These are phyloP conservation scores for Populus ilicifolia DNA, from an alignment of 345 rosid species.

Conservation along the genomic window DNA sequence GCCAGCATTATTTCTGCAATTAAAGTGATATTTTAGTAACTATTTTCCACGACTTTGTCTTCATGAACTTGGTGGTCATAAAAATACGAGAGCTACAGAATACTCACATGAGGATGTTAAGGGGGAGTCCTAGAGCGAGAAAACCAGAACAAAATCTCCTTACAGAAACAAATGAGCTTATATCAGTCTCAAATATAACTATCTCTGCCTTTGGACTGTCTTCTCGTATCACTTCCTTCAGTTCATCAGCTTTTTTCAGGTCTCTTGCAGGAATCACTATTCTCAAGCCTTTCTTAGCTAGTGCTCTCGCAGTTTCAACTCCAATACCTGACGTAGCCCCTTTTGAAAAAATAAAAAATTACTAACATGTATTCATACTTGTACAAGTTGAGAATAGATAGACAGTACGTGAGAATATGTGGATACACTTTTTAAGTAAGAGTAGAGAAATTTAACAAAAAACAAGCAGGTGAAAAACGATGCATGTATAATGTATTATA, in stretches of 20 bases:
- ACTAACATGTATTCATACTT: neutral
- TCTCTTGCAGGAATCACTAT: conserved; percentile 83
- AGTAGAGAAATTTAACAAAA: neutral
- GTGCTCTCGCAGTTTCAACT: conserved; percentile 76
- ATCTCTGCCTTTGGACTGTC: conserved; percentile 65
- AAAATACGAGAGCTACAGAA: neutral
- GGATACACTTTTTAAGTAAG: neutral
- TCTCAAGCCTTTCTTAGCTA: conserved; percentile 81
- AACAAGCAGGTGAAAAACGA: conserved; percentile 3
- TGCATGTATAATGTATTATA: neutral
- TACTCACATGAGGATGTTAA: conserved; percentile 82
- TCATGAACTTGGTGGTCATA: neutral
- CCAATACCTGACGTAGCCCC: conserved; percentile 98
- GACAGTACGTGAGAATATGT: neutral
- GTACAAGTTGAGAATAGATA: neutral
- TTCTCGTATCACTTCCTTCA: conserved; percentile 49
- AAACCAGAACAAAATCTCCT: conserved; percentile 62
- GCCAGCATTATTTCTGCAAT: conserved; percentile 88
- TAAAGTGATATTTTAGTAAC: neutral
- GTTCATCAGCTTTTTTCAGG: conserved; percentile 56
- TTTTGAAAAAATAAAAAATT: conserved; percentile 9
- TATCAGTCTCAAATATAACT: conserved; percentile 58
- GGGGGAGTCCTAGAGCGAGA: conserved; percentile 63
- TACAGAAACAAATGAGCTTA: conserved; percentile 76
- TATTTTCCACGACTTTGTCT: neutral